These are phyloP conservation scores for Candida sp. DNA, from an alignment of 1,139 yeast species.

Conservation along the genomic window DNA sequence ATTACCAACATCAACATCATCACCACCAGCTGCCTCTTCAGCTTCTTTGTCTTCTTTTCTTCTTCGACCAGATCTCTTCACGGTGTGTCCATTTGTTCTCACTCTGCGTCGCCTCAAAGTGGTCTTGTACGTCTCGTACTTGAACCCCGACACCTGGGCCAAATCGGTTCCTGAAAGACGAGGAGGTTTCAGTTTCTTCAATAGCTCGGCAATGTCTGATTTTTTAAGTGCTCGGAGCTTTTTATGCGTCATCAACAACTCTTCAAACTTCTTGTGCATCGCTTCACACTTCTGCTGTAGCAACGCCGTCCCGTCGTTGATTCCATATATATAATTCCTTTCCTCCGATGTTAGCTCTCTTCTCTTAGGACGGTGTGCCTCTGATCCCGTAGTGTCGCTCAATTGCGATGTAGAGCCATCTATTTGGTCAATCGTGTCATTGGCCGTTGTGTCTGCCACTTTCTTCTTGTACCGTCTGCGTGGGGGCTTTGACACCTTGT, in stretches of 20 bases:
- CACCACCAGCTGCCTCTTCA: not conserved
- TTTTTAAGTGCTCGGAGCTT: not conserved
- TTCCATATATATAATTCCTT: conserved; percentile 2
- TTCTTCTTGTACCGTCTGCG: too few species aligned
- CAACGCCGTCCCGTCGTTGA: not conserved
- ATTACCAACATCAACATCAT: not conserved
- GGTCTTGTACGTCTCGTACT: not conserved
- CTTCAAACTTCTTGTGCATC: not conserved
- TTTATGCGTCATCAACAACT: not conserved
- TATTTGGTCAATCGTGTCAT: not conserved
- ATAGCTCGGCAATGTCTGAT: not conserved
- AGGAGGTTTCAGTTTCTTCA: conserved; percentile 1
- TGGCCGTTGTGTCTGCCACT: too few species aligned
- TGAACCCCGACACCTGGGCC: not conserved
- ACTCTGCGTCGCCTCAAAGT: not conserved
- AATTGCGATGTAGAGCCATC: not conserved
- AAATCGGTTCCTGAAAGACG: not conserved
- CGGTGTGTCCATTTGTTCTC: not conserved
- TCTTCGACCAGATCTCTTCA: not conserved
- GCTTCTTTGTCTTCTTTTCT: not conserved
- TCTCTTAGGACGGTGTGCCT: not conserved
- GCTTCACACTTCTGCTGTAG: not conserved
- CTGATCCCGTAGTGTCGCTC: not conserved
- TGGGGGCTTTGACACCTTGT: too few species aligned
- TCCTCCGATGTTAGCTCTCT: conserved; percentile 1